These are phyloP conservation scores for Vinca minor DNA, from an alignment of 257 asterid species.

Conservation along the genomic window DNA sequence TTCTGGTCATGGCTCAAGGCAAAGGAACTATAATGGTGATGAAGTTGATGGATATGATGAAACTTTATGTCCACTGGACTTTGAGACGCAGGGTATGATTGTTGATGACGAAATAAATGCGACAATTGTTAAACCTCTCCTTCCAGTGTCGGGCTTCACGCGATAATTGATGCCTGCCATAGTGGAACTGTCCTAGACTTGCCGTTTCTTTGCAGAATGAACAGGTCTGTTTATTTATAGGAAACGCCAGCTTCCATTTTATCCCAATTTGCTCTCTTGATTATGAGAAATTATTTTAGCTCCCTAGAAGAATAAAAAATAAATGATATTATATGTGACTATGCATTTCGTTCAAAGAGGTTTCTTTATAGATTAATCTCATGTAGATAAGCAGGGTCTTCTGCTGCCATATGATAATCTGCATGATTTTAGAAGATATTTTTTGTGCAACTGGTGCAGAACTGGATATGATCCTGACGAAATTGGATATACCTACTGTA, in stretches of 20 bases:
- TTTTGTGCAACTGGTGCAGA: neutral
- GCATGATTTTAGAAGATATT: no score
- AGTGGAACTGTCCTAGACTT: no score
- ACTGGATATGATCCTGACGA: neutral
- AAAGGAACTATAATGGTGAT: slow-evolving; percentile 80
- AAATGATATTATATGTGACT: neutral
- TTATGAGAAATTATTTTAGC: neutral
- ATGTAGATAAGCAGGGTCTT: neutral
- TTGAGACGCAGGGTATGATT: no score
- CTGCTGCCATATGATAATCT: no score
- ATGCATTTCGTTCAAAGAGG: neutral
- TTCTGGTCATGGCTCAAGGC: slow-evolving; percentile 94
- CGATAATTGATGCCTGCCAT: no score
- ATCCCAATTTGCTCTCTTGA: neutral
- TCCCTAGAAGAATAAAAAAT: neutral
- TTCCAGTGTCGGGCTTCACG: no score
- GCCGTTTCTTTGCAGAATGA: no score
- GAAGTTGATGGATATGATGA: no score
- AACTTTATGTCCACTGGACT: no score
- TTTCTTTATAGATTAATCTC: neutral
- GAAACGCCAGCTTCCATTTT: slow-evolving; percentile 1
- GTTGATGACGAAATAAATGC: no score
- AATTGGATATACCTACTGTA: neutral
- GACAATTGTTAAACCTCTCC: no score
- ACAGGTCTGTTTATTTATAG: slow-evolving; percentile 34